Percentiles rank a stretch among this genome's conserved stretches.
Conservation (phyloP, 164 flowering plant genomes). For the Aristolochia fimbriata region DNA sequence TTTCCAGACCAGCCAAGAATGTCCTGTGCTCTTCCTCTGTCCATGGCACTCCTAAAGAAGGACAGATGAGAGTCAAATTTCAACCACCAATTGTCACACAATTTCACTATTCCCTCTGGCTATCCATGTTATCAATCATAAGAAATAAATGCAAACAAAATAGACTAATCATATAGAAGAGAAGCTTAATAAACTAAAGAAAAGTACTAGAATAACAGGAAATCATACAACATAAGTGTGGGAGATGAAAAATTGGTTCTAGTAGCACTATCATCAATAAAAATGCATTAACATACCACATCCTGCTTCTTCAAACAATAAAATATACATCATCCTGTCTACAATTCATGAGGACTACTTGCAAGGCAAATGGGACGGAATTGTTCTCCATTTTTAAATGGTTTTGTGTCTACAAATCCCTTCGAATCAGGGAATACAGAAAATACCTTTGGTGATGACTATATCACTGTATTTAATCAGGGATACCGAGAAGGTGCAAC, state of each 20-base stretch:
- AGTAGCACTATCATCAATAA: neutral
- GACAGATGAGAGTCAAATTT: neutral
- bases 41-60: slow-evolving; percentile 26
- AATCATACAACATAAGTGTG: too few species aligned
- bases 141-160: neutral
- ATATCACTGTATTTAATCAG: too few species aligned
- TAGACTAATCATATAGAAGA: neutral
- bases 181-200: too few species aligned
- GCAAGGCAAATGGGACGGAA: neutral
- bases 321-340: neutral
- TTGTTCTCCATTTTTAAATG: neutral
- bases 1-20: slow-evolving; percentile 23
- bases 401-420: neutral
- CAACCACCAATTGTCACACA: too few species aligned
- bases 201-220: too few species aligned
- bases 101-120: neutral
- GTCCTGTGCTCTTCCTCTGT: slow-evolving; percentile 31
- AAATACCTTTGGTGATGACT: neutral
- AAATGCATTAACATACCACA: neutral
- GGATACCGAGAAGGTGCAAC: too few species aligned
- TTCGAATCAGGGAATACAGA: neutral
- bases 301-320: too few species aligned
- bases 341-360: neutral
- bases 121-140: neutral
- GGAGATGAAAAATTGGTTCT: neutral